Conservation (phyloP, 2,329 filamentous ascomycete genomes). For the Zopfia rhizophila region DNA sequence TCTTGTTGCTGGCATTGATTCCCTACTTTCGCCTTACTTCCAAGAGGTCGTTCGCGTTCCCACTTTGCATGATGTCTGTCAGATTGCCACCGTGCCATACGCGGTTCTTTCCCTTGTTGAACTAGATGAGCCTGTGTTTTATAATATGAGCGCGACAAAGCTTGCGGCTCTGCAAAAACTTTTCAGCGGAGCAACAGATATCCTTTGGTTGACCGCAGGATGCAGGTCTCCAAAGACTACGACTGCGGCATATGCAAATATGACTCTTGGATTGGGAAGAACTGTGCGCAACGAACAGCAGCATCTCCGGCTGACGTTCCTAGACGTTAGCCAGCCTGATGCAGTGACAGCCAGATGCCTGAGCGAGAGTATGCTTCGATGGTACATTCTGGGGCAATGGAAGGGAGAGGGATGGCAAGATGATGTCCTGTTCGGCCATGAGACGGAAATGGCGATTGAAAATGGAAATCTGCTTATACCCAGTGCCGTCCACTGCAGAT, state of each 20-base stretch:
- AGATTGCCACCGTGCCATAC: conserved; percentile 10
- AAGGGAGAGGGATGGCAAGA: background rate
- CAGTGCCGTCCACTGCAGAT: background rate
- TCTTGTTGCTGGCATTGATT: background rate
- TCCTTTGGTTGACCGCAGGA: conserved; percentile 31
- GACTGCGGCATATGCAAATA: conserved; percentile 12
- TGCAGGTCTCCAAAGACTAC: background rate
- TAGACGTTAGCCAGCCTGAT: conserved; percentile 16
- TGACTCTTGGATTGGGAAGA: conserved; percentile 19
- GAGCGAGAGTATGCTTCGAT: conserved; percentile 10
- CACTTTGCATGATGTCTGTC: conserved; percentile 2
- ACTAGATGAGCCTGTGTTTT: conserved; percentile 16
- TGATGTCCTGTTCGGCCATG: background rate
- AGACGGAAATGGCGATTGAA: conserved; percentile 6
- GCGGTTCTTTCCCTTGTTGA: conserved; percentile 16
- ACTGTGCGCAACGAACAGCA: conserved; percentile 16
- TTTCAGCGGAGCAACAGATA: conserved; percentile 10
- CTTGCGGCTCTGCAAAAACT: conserved; percentile 12
- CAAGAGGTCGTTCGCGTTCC: background rate
- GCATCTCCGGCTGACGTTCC: conserved; percentile 16
- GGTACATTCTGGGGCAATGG: conserved; percentile 8
- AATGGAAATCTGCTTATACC: conserved; percentile 6
- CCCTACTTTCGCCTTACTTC: background rate
- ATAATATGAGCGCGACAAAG: conserved; percentile 6
- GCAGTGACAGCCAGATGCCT: conserved; percentile 2